Evolutionary conservation across 148 eudicot species (phyloP), one percentile per base, ranked within the genome.

Genomic region (Fagopyrum esculentum): DNA sequence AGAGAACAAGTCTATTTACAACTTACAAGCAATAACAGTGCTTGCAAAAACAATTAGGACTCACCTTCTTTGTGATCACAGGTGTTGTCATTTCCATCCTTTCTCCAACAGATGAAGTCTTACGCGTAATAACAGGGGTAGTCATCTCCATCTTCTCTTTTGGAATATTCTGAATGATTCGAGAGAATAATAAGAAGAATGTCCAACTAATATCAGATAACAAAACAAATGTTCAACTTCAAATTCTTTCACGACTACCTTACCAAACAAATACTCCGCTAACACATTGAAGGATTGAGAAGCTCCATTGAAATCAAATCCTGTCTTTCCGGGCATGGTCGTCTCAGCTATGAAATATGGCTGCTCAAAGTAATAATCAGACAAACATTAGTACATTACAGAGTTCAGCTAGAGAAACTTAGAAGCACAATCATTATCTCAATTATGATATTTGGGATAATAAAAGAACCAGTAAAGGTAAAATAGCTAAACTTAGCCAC

Each of bases 41-140:
- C 12, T 49, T 8, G 9, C 52, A 49, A 9, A 49, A 55, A 3
- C 72, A n/a, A 50, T 35, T 50, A 75, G 35, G 64, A 19, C 77
- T 71, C 82, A 86, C 97, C 91, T 74, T 89, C 56, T 73, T 86
- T 22, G 97, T 92, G 71, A 90, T 84, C 48, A 95, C 98, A 72
- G 96, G 98, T 43, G 92, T 92, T 75, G 98, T 92, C 98, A 95
- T 95, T 76, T 90, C 94, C 97, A 95, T 89, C 82, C 73, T 86
- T 83, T 90, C 87, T 35, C 97, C 97, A 51, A 82, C 85, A 61
- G 96, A 85, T 68, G 72, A 73, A 5, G 84, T 49, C 82, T 77
- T 83, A 60, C 88, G 87, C 76, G 98, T 92, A 50, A 86, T 80
- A 74, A 95, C 98, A 82, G 98, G 98, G 43, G 96, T 95, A 5